These are phyloP conservation scores for Blastobotrys elegans DNA, from an alignment of 1,139 yeast species.

Conservation along the genomic window DNA sequence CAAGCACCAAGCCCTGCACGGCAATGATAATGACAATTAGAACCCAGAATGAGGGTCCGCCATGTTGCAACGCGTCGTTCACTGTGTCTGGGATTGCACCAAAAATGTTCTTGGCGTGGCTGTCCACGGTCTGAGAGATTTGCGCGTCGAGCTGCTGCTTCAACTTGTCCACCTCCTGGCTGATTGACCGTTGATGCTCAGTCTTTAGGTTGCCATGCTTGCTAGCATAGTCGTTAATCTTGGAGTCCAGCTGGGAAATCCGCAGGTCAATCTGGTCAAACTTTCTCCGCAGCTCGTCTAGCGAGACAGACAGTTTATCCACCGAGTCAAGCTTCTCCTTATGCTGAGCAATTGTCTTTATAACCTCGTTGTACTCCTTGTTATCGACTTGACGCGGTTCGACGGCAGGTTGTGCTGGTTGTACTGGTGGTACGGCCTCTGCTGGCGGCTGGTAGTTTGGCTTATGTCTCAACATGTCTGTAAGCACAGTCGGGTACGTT, in stretches of 20 bases:
- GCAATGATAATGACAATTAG: conserved; percentile 25
- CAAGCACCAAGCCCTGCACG: conserved; percentile 28
- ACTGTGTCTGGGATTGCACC: conserved; percentile 30
- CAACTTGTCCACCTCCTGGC: conserved; percentile 22
- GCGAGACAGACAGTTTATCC: conserved; percentile 10
- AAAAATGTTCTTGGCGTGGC: conserved; percentile 27
- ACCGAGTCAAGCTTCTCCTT: conserved; percentile 14
- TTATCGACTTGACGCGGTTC: conserved; percentile 9
- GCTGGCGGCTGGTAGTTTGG: conserved; percentile 1
- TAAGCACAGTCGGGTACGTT: conserved; percentile 16
- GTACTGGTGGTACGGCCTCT: conserved; percentile 5
- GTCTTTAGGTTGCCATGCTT: conserved; percentile 6
- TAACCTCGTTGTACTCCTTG: conserved; percentile 16
- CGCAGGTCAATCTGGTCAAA: conserved; percentile 16
- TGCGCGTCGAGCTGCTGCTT: conserved; percentile 22
- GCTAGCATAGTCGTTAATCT: conserved; percentile 7
- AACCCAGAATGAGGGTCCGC: conserved; percentile 31
- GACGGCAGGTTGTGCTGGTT: neutral
- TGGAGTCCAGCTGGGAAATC: conserved; percentile 12
- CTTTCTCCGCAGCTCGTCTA: conserved; percentile 13
- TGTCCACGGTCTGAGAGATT: conserved; percentile 22
- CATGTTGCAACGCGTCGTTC: conserved; percentile 26
- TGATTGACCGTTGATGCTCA: conserved; percentile 18
- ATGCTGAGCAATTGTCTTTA: conserved; percentile 18
- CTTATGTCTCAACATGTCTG: conserved; percentile 9